phyloP scores from a whole-genome alignment of 106 monocot genomes.

The Dactylorhiza incarnata region DNA sequence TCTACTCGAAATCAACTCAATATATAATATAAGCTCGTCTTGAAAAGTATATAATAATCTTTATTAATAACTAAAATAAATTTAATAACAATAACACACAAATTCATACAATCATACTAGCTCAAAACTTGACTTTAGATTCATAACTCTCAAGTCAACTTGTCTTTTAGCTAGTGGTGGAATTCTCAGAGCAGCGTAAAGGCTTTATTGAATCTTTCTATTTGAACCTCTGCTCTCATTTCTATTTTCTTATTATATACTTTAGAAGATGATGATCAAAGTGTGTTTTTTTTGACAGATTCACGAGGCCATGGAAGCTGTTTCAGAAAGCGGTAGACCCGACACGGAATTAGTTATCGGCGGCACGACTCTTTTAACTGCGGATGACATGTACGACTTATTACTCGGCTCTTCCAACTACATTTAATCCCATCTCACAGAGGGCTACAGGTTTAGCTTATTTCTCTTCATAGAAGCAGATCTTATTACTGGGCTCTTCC shows the following conservation, averaged over 20 bases:
- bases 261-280: neutral
- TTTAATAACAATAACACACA: too few relatives aligned
- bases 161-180: neutral
- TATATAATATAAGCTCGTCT: too few relatives aligned
- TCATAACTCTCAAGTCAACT: too few relatives aligned
- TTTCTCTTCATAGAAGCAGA: neutral
- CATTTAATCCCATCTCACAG: conserved; percentile 11
- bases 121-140: too few relatives aligned
- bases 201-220: neutral
- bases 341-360: conserved; percentile 80
- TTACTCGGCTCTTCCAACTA: conserved; percentile 72
- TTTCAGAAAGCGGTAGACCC: conserved; percentile 67
- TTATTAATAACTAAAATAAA: too few relatives aligned
- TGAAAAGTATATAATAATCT: too few relatives aligned
- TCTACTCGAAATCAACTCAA: too few relatives aligned
- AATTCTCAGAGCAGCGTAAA: neutral
- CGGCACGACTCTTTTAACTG: conserved; percentile 84
- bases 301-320: conserved; percentile 58
- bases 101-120: too few relatives aligned
- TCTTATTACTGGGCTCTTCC: conserved; percentile 27
- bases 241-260: neutral
- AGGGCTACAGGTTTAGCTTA: neutral
- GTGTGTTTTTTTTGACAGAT: conserved; percentile 28
- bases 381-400: conserved; percentile 86
- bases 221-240: neutral